Percentiles rank a stretch among this genome's conserved stretches.
These are phyloP conservation scores for Roridomyces roridus DNA, from an alignment of 768 basidiomycete genomes.

Conservation along the genomic window DNA sequence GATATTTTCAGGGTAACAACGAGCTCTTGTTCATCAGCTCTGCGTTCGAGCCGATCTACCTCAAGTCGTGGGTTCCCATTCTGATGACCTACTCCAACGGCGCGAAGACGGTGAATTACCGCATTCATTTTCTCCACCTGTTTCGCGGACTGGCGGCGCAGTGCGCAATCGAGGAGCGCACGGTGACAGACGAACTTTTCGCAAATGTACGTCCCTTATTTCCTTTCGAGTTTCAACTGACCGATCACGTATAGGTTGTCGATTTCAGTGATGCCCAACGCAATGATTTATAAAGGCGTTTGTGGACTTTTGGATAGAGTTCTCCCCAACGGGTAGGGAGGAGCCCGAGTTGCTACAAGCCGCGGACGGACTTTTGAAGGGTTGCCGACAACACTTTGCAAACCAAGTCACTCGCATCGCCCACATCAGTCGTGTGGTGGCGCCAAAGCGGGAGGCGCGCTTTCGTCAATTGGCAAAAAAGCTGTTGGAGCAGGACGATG, in stretches of 20 bases:
- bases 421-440: conserved; percentile 30
- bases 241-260: conserved; percentile 31
- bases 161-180: conserved; percentile 11
- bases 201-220: conserved; percentile 6
- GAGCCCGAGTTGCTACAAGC: conserved; percentile 14
- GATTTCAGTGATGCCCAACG: conserved; percentile 44
- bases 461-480: conserved; percentile 25
- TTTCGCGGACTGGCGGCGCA: conserved; percentile 35
- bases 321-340: background rate
- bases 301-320: conserved; percentile 30
- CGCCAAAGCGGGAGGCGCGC: conserved; percentile 7
- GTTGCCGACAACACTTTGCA: conserved; percentile 40
- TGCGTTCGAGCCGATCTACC: conserved; percentile 28
- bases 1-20: conserved; percentile 36
- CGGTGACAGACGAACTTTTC: conserved; percentile 17
- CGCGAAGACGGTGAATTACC: conserved; percentile 35
- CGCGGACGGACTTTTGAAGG: conserved; percentile 27
- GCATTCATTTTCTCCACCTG: conserved; percentile 36
- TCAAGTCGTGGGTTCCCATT: conserved; percentile 40
- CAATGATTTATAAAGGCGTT: conserved; percentile 35
- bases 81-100: conserved; percentile 42
- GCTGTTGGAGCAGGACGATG: conserved; percentile 9
- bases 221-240: background rate
- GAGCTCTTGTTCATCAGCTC: conserved; percentile 39
- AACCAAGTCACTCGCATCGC: conserved; percentile 34